Evolutionary conservation across 306 rosid genomes (phyloP), one percentile per base, ranked within the genome.

Genomic region (Gynostemma pentaphyllum): DNA sequence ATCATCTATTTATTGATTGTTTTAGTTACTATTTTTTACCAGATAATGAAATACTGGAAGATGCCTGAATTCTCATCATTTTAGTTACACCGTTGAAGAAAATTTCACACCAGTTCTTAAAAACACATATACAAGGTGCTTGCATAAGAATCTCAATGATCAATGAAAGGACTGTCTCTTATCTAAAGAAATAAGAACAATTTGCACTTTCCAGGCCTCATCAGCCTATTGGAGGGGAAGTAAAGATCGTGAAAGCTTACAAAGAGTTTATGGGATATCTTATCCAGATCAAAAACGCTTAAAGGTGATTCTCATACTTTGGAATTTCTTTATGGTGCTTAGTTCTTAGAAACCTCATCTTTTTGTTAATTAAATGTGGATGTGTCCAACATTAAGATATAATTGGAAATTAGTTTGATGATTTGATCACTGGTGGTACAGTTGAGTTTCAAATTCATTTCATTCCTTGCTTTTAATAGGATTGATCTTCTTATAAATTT

Each of bases 201-300:
- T 64, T 55, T 81, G 78, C 52, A 74, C 76, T 74, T 68, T 21
- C 75, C 75, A 91, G 97, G 97, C 97, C 64, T 91, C 97, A 55
- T 87, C 97, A 49, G 97, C 97, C 18, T 91, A 91, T 73, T 91
- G 97, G 97, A 85, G 96, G 71, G 96, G 96, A 37, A 81, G 88
- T 74, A 91, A 87, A 74, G 81, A 83, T 72, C 84, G 95, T 23
- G 97, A 91, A 79, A 91, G 95, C 63, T 82, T 91, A 71, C 97
- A 91, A 63, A 83, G 97, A 74, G 97, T 91, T 56, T 91, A 91
- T 75, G 97, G 97, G 64, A 91, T 91, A 71, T 91, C 97, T 68
- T 91, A 78, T 83, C 97, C 96, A 51, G 97, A 91, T 80, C 78
- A 83, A 66, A 87, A 87, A 79, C 75, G 91, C 57, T 72, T 91